Conservation (phyloP, 2,329 filamentous ascomycete genomes). For the Diaporthe citrichinensis region DNA sequence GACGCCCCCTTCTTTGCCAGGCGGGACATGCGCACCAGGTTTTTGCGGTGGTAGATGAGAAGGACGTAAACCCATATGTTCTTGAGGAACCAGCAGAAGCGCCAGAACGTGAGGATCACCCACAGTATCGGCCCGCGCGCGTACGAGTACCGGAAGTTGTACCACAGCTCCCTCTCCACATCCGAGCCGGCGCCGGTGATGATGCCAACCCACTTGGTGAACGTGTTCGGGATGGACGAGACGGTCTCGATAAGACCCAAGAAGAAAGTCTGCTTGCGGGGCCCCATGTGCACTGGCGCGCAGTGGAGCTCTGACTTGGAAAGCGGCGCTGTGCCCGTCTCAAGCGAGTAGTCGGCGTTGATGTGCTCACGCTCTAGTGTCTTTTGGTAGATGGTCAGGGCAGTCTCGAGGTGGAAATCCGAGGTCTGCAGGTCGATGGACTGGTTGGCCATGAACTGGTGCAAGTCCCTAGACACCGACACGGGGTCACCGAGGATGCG, state of each 20-base stretch:
- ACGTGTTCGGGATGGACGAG: constrained; percentile 45
- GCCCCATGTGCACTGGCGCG: constrained; percentile 40
- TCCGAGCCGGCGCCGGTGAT: constrained; percentile 53
- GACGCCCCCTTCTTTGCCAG: constrained; percentile 51
- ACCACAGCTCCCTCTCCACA: constrained; percentile 54
- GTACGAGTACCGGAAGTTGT: constrained; percentile 48
- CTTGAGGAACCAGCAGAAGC: constrained; percentile 49
- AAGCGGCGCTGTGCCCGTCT: constrained; percentile 39
- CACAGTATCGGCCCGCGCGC: constrained; percentile 46
- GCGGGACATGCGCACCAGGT: constrained; percentile 50
- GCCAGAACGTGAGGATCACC: constrained; percentile 50
- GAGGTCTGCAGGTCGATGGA: constrained; percentile 47
- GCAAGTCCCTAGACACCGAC: constrained; percentile 44
- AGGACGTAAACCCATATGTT: constrained; percentile 52
- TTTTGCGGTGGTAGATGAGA: constrained; percentile 51
- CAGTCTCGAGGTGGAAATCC: constrained; percentile 50
- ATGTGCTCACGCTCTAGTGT: constrained; percentile 42
- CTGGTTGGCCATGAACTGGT: constrained; percentile 45
- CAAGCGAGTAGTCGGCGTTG: constrained; percentile 42
- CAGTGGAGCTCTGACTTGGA: constrained; percentile 42
- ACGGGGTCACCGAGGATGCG: constrained; percentile 49
- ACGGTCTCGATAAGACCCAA: constrained; percentile 42
- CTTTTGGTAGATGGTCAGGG: constrained; percentile 44
- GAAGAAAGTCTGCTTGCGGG: constrained; percentile 36
- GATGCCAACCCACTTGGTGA: constrained; percentile 53